These are phyloP conservation scores for Angomonas desouzai DNA, from an alignment of 208 protist genomes.

Conservation along the genomic window DNA sequence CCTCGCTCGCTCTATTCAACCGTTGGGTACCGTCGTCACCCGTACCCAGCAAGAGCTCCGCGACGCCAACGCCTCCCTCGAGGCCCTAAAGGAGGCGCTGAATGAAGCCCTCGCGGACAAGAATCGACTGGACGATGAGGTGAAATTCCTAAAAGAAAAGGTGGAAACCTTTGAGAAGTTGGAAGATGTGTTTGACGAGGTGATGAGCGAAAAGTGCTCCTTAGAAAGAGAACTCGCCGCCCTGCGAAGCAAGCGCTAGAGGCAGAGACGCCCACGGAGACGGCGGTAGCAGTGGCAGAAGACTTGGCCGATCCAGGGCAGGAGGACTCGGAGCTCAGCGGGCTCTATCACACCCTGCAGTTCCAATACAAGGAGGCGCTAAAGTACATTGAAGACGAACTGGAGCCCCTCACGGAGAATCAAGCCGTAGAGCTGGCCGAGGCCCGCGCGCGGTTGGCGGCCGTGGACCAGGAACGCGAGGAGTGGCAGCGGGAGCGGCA, in stretches of 20 bases:
- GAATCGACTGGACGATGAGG: not conserved
- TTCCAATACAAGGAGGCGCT: constrained; percentile 28
- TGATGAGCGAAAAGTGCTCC: constrained; percentile 6
- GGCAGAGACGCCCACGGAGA: not conserved
- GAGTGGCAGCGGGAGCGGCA: not conserved
- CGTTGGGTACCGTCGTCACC: not conserved
- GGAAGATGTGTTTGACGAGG: constrained; percentile 6
- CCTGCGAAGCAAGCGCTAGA: constrained; percentile 1
- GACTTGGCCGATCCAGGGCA: not conserved
- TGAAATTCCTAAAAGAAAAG: constrained; percentile 4
- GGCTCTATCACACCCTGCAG: constrained; percentile 11
- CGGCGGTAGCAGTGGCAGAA: not conserved
- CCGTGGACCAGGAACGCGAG: constrained; percentile 7
- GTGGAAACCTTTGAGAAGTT: constrained; percentile 9
- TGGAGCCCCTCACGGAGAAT: constrained; percentile 30
- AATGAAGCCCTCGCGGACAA: not conserved
- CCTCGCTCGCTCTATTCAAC: constrained; percentile 9
- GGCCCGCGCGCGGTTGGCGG: constrained; percentile 10
- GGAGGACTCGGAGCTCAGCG: not conserved
- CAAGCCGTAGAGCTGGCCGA: constrained; percentile 19
- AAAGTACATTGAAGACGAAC: constrained; percentile 29
- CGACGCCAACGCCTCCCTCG: not conserved
- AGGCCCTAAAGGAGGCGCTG: not conserved
- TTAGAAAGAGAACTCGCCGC: constrained; percentile 7
- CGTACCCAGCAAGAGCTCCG: not conserved